Conservation (phyloP, 2,329 filamentous ascomycete genomes). For the Aspergillus ibericus region DNA sequence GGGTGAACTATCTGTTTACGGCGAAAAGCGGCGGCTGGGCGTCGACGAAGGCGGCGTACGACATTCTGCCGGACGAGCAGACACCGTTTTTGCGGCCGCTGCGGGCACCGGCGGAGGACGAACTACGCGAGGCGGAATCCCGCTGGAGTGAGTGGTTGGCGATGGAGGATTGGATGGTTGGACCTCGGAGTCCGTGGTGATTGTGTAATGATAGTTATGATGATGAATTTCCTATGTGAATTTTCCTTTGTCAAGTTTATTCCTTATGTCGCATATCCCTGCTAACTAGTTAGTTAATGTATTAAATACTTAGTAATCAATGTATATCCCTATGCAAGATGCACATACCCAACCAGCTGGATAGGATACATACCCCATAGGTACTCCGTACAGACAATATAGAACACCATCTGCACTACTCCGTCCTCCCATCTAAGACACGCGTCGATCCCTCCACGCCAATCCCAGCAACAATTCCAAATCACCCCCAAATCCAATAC, state of each 20-base stretch:
- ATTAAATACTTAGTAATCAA: no score
- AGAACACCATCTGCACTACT: background rate
- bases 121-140: slow-evolving; percentile 77
- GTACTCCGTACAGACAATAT: background rate
- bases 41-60: slow-evolving; percentile 84
- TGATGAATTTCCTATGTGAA: slow-evolving; percentile 27
- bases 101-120: slow-evolving; percentile 70
- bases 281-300: no score
- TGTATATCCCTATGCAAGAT: background rate
- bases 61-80: slow-evolving; percentile 77
- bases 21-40: slow-evolving; percentile 91
- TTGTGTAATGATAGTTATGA: background rate
- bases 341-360: background rate
- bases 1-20: slow-evolving; percentile 90
- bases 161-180: slow-evolving; percentile 98
- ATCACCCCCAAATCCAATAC: background rate
- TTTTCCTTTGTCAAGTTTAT: slow-evolving; percentile 1
- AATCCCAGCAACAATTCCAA: slow-evolving; percentile 1
- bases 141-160: slow-evolving; percentile 93
- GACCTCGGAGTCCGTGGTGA: slow-evolving; percentile 57
- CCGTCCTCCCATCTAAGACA: background rate
- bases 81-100: slow-evolving; percentile 84
- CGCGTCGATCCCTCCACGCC: background rate
- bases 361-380: background rate
- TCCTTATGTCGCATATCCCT: background rate